Conservation (phyloP, 2,329 filamentous ascomycete genomes). For the Fusarium citri region DNA sequence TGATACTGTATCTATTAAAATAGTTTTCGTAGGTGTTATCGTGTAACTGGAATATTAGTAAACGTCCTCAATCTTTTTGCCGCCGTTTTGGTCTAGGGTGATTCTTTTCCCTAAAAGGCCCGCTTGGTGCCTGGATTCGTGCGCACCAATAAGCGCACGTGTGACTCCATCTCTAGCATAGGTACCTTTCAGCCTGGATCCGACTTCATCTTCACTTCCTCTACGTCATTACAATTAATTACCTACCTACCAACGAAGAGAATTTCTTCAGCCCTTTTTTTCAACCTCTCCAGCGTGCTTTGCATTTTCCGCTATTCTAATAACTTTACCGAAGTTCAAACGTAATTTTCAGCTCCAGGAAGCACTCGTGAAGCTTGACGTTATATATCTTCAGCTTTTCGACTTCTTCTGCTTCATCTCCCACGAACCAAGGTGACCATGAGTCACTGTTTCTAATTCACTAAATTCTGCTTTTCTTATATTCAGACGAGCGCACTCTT, state of each 20-base stretch:
- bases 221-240: slow-evolving; percentile 32
- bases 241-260: not conserved
- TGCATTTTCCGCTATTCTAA: not conserved
- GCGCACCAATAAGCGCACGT: slow-evolving; percentile 30
- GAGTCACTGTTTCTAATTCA: not conserved
- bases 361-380: not conserved
- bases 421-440: not conserved
- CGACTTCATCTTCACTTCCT: slow-evolving; percentile 17
- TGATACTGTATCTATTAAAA: not conserved
- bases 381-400: not conserved
- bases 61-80: not conserved
- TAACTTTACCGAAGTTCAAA: not conserved
- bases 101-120: slow-evolving; percentile 3
- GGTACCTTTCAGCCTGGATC: slow-evolving; percentile 20
- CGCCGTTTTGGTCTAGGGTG: not conserved
- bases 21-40: not conserved
- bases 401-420: not conserved
- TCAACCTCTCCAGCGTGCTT: not conserved
- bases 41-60: not conserved
- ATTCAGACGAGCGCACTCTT: not conserved
- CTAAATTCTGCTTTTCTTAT: not conserved
- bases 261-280: not conserved
- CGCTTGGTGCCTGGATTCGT: slow-evolving; percentile 29
- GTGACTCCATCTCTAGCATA: not conserved
- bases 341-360: not conserved